Base-by-base conservation (phyloP, 73 alveolate species). In the Durusdinium trenchii region DNA sequence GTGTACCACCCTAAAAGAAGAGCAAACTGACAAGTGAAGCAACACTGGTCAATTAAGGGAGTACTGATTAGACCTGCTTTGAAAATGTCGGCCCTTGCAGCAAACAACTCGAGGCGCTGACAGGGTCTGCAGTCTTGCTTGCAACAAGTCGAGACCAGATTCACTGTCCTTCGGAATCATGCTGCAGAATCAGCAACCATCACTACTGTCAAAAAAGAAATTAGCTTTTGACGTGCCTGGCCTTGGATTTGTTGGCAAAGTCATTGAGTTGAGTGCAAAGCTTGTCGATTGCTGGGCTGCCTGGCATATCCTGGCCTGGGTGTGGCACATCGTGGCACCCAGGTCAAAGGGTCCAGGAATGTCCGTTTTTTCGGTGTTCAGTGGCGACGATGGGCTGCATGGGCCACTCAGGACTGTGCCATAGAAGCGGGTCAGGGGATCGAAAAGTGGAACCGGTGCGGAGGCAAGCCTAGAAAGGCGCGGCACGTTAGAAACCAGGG, bases 401-500 rank as follows among this genome's bases (percentile, higher is more conserved):
- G 30, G 73, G 5, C 84, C 6, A 57, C 30, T 42, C 26, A 32
- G 57, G 46, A 47, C 50, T 69, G 5, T 54, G 46, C 98, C 85
- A 54, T 91, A 91, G 89, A 91, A 91, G 36, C 98, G 98, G 82
- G 90, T 91, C 90, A 91, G 82, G 52, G 98, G 98, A 57, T 91
- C 98, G 47, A 91, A 91, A 87, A 91, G 50, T 45, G 98, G 98
- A 51, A 62, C 36, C 40, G 98, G 98, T 20, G 98, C 98, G 36
- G 98, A 87, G 4, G 90, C 98, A 47, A 91, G 89, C 98, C 98
- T 91, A 1, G 42, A 50, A 36, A 75, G 36, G 6, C 28, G 86
- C n/a, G 36, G 86, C 6, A n/a, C 36, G 69, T 12, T 30, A 6
- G 79, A 64, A 64, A 42, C 35, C 52, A n/a, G n/a, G n/a, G n/a